Conservation (phyloP, 73 alveolate species). For the Paramecium sexaurelia region DNA sequence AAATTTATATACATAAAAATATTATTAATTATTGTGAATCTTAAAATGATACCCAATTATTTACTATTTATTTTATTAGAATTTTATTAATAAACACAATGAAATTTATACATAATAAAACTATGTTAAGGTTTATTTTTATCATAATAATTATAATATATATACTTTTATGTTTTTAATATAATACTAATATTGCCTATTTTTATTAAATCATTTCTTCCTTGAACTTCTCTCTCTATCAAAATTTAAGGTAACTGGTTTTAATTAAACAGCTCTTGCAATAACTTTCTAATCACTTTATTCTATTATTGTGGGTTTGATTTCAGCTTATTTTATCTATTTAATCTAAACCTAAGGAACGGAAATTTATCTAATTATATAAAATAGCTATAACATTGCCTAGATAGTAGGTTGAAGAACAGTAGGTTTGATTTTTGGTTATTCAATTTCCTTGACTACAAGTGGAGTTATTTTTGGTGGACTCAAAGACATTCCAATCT, state of each 20-base stretch:
- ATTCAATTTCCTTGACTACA: not conserved
- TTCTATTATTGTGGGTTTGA: not conserved
- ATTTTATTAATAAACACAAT: too few relatives aligned
- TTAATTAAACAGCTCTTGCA: constrained; percentile 10
- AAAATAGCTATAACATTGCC: not conserved
- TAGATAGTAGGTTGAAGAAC: not conserved
- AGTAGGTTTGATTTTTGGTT: constrained; percentile 20
- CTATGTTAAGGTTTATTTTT: too few relatives aligned
- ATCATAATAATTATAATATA: not conserved
- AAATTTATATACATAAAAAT: too few relatives aligned
- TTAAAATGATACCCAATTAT: too few relatives aligned
- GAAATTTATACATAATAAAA: too few relatives aligned
- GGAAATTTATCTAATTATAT: not conserved
- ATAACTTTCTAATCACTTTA: not conserved
- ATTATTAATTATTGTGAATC: too few relatives aligned
- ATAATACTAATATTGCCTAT: not conserved
- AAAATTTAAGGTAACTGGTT: not conserved
- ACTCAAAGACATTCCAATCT: not conserved
- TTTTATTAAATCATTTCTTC: constrained; percentile 2
- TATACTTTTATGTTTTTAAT: not conserved
- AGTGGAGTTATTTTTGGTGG: not conserved
- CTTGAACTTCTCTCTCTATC: constrained; percentile 47
- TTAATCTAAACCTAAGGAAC: not conserved
- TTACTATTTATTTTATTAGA: too few relatives aligned
- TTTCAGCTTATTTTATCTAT: not conserved